Evolutionary conservation across 2,329 filamentous ascomycete species (phyloP).

Genomic region (Neodidymelliopsis sp.): DNA sequence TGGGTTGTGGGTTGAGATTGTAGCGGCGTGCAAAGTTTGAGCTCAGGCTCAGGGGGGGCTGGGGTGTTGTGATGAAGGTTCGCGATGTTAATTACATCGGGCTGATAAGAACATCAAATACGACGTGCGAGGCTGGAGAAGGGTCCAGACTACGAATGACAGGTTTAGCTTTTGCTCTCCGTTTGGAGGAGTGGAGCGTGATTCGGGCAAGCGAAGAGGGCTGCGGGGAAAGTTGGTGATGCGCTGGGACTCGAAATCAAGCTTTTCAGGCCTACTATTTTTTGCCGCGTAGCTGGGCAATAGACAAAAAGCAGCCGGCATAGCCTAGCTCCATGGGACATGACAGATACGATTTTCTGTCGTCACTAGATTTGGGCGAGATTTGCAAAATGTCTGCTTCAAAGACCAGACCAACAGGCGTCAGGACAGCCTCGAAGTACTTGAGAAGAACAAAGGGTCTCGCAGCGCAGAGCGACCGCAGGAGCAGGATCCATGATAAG

Average conservation of each 20-base stretch:
- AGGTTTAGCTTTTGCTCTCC: constrained; percentile 4
- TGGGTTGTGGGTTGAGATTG: too few relatives aligned
- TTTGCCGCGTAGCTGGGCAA: constrained; percentile 2
- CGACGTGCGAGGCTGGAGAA: constrained; percentile 12
- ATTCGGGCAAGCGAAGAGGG: not conserved
- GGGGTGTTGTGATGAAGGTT: not conserved
- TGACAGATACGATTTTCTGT: not conserved
- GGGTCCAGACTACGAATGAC: constrained; percentile 12
- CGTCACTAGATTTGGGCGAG: not conserved
- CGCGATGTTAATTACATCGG: not conserved
- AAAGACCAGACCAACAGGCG: not conserved
- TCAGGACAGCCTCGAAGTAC: not conserved
- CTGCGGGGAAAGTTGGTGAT: constrained; percentile 3
- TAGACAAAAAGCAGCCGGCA: constrained; percentile 5
- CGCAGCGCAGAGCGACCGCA: constrained; percentile 2
- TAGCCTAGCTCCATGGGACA: constrained; percentile 6
- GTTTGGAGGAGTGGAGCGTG: constrained; percentile 5
- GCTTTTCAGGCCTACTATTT: constrained; percentile 14
- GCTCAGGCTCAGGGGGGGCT: too few relatives aligned
- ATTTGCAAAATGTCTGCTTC: not conserved
- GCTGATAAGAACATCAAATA: constrained; percentile 9
- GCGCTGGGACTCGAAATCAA: constrained; percentile 8
- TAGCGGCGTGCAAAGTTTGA: too few relatives aligned
- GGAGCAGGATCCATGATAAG: not conserved
- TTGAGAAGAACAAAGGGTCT: constrained; percentile 9